Percentiles rank a stretch among this genome's conserved stretches.
Evolutionary conservation across 2,329 filamentous ascomycete genomes (phyloP).

Genomic region (Chaetothyriales sp.): DNA sequence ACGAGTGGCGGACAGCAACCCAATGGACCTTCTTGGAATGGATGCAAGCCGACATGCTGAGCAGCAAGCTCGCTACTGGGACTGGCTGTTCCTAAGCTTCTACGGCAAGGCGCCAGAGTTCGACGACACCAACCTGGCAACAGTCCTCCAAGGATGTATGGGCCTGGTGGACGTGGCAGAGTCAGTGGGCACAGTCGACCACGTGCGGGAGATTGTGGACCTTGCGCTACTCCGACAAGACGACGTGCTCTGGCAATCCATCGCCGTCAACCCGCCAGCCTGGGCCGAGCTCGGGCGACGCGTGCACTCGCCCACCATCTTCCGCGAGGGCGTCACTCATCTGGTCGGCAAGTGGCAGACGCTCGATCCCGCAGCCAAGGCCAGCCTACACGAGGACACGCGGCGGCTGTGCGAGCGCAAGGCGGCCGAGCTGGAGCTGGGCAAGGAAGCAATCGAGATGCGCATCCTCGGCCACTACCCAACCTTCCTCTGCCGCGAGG

Average conservation of each 20-base stretch:
- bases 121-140: constrained; percentile 24
- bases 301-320: constrained; percentile 31
- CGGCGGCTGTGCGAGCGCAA: constrained; percentile 18
- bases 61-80: constrained; percentile 19
- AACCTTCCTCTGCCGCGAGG: constrained; percentile 25
- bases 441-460: constrained; percentile 19
- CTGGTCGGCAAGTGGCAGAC: constrained; percentile 21
- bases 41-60: background rate
- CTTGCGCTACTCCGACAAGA: constrained; percentile 33
- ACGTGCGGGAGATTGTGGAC: constrained; percentile 33
- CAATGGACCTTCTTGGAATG: background rate
- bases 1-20: constrained; percentile 8
- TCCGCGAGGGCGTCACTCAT: constrained; percentile 22
- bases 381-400: constrained; percentile 12
- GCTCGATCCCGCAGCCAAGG: constrained; percentile 11
- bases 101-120: constrained; percentile 31
- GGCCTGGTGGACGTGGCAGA: constrained; percentile 32
- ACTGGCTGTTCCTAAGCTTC: constrained; percentile 32
- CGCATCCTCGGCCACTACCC: constrained; percentile 20
- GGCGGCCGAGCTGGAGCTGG: constrained; percentile 13
- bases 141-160: constrained; percentile 27
- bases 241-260: constrained; percentile 31
- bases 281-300: constrained; percentile 34
- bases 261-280: constrained; percentile 27
- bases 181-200: constrained; percentile 28